phyloP scores from a whole-genome alignment of 306 rosid genomes.

The Astragalus glycyphyllos region DNA sequence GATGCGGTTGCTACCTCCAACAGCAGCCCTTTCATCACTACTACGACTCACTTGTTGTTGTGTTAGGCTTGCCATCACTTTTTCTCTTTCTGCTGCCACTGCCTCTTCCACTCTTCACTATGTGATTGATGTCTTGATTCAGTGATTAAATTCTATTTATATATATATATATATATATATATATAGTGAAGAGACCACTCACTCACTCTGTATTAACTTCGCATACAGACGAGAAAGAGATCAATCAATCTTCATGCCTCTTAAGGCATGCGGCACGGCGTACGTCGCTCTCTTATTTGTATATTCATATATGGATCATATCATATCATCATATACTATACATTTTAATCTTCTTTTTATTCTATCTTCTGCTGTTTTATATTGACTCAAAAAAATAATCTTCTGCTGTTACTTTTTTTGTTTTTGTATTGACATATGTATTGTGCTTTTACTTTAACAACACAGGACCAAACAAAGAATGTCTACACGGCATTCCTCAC shows the following conservation, averaged over 20 bases:
- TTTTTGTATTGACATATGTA: not conserved
- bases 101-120: not conserved
- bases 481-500: too few species aligned
- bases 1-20: slow-evolving; percentile 50
- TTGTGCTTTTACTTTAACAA: not conserved
- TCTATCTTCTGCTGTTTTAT: too few species aligned
- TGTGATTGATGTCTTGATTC: not conserved
- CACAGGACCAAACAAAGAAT: too few species aligned
- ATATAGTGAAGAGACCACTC: not conserved
- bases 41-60: slow-evolving; percentile 27
- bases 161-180: too few species aligned
- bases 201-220: not conserved
- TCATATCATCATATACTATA: not conserved
- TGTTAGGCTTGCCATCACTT: slow-evolving; percentile 39
- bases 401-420: too few species aligned
- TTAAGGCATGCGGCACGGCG: not conserved
- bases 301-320: too few species aligned
- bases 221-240: not conserved
- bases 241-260: slow-evolving; percentile 36
- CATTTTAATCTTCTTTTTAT: not conserved
- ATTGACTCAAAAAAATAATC: too few species aligned
- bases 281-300: not conserved
- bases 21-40: not conserved
- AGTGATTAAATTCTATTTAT: not conserved
- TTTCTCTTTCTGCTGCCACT: not conserved